Percentiles rank a stretch among this genome's conserved stretches.
phyloP scores from a whole-genome alignment of 225 moss, liverwort and hornwort genomes.

The Thuidium tamariscinum region DNA sequence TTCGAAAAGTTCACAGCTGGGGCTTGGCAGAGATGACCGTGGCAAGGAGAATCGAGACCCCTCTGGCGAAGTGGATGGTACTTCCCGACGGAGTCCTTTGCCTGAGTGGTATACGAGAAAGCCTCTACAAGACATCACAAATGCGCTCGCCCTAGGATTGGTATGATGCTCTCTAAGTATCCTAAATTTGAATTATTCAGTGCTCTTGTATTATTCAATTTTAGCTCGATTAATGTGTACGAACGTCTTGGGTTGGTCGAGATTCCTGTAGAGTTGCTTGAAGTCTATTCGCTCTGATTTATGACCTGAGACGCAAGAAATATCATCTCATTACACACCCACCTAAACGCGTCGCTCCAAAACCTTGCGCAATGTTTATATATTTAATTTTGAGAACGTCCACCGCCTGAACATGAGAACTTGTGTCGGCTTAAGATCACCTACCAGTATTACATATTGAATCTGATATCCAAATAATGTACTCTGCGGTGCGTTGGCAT shows the following conservation, averaged over 20 bases:
- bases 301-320: not conserved
- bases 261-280: not conserved
- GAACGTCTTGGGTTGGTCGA: not conserved
- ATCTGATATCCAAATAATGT: not conserved
- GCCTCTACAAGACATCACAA: conserved; percentile 35
- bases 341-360: too few species aligned
- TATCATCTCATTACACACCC: not conserved
- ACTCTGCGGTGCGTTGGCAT: not conserved
- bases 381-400: not conserved
- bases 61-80: not conserved
- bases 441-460: not conserved
- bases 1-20: not conserved
- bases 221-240: too few species aligned
- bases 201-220: not conserved
- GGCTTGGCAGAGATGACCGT: not conserved
- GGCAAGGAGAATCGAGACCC: conserved; percentile 31
- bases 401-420: not conserved
- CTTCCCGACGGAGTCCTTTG: conserved; percentile 9
- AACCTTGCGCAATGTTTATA: not conserved
- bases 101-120: conserved; percentile 22
- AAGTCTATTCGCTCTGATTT: not conserved
- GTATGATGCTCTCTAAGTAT: not conserved
- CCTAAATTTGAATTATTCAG: not conserved
- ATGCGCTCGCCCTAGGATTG: conserved; percentile 18
- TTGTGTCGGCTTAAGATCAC: not conserved